phyloP scores from a whole-genome alignment of 108 stramenopile genomes.

The Asterionellopsis glacialis region DNA sequence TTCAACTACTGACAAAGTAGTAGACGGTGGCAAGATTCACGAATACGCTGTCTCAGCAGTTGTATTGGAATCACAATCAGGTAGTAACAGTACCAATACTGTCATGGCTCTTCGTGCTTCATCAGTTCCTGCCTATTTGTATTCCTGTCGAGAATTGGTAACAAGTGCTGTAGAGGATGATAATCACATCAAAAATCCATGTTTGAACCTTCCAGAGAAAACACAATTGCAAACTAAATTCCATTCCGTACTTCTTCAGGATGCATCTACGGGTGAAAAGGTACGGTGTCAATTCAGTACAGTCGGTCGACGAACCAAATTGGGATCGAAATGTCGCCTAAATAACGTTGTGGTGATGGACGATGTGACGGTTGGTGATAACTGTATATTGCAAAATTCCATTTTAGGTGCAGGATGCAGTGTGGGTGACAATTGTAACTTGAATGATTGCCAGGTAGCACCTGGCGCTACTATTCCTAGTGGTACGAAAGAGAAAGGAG shows the following conservation, averaged over 20 bases:
- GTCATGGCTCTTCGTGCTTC: constrained; percentile 54
- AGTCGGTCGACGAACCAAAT: constrained; percentile 45
- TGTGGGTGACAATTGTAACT: constrained; percentile 78
- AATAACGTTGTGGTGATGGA: constrained; percentile 87
- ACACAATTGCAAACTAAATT: constrained; percentile 55
- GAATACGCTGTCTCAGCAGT: constrained; percentile 55
- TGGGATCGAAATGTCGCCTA: constrained; percentile 62
- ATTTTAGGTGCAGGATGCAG: constrained; percentile 48
- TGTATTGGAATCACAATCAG: constrained; percentile 21
- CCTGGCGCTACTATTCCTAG: constrained; percentile 43
- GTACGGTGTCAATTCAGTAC: constrained; percentile 68
- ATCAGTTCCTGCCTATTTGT: constrained; percentile 60
- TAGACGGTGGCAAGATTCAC: constrained; percentile 7
- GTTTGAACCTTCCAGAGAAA: constrained; percentile 14
- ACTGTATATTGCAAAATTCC: constrained; percentile 73
- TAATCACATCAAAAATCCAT: not conserved
- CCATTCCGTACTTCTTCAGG: constrained; percentile 54
- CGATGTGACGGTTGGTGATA: constrained; percentile 62
- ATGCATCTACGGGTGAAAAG: constrained; percentile 54
- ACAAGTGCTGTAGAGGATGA: constrained; percentile 19
- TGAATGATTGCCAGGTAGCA: constrained; percentile 84
- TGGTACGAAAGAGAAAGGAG: constrained; percentile 71
- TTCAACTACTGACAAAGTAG: constrained; percentile 7
- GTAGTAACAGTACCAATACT: constrained; percentile 19
- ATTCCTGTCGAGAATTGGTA: constrained; percentile 70